phyloP scores from a whole-genome alignment of 2,329 filamentous ascomycete genomes.

The Nannizziopsis barbatae region DNA sequence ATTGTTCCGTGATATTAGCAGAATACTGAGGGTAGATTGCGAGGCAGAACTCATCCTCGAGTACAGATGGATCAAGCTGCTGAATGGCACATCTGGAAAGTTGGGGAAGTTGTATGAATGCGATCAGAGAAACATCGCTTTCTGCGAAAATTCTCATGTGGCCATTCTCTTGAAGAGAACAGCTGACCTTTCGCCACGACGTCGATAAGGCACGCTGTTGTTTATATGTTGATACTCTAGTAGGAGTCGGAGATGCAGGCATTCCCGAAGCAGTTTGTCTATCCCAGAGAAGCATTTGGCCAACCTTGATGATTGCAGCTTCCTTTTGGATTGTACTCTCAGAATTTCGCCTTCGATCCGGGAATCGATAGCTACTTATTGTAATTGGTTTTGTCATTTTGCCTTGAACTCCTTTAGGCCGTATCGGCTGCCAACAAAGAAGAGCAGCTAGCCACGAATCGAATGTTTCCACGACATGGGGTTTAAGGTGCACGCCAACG shows the following conservation, averaged over 20 bases:
- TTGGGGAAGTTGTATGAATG: conserved; percentile 76
- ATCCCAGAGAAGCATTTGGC: conserved; percentile 84
- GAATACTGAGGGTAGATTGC: conserved; percentile 93
- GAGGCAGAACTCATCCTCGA: conserved; percentile 88
- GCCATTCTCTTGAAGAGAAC: conserved; percentile 87
- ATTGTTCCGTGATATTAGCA: conserved; percentile 58
- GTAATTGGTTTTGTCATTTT: conserved; percentile 41
- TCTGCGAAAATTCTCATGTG: conserved; percentile 86
- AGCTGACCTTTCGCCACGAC: conserved; percentile 83
- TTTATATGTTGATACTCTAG: conserved; percentile 43
- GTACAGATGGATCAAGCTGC: conserved; percentile 74
- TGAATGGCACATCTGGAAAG: conserved; percentile 84
- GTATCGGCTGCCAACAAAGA: conserved; percentile 42
- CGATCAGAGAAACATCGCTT: conserved; percentile 66
- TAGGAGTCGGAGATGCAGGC: conserved; percentile 23
- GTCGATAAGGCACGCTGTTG: conserved; percentile 47
- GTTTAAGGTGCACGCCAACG: conserved; percentile 38
- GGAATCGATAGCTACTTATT: conserved; percentile 34
- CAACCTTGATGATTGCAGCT: conserved; percentile 85
- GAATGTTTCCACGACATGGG: conserved; percentile 41
- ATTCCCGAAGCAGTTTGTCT: conserved; percentile 46
- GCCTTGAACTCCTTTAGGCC: conserved; percentile 40
- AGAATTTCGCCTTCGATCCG: conserved; percentile 36
- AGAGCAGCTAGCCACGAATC: conserved; percentile 44
- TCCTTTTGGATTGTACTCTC: conserved; percentile 50